Evolutionary conservation across 306 rosid genomes (phyloP).

Genomic region (Hippophae tibetana): DNA sequence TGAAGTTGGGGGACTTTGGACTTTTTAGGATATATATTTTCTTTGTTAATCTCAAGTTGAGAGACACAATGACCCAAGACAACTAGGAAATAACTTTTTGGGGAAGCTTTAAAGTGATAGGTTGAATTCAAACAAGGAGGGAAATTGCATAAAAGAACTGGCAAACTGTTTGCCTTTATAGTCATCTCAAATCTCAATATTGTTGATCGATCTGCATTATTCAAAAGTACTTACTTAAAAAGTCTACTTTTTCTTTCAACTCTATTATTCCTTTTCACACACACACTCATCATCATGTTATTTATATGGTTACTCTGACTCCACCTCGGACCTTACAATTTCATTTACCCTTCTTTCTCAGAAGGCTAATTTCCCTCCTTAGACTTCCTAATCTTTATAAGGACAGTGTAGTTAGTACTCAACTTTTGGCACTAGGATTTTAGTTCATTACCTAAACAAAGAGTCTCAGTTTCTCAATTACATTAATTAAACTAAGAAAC

Average conservation of each 20-base stretch:
- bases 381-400: no score
- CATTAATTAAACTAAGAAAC: no score
- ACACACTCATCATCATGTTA: not conserved
- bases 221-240: conserved; percentile 8
- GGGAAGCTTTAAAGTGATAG: not conserved
- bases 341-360: no score
- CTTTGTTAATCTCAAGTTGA: not conserved
- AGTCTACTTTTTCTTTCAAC: conserved; percentile 4
- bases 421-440: no score
- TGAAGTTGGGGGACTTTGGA: no score
- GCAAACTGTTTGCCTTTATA: conserved; percentile 15
- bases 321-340: no score
- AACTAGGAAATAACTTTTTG: conserved; percentile 14
- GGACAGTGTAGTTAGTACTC: no score
- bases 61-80: not conserved
- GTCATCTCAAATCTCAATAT: not conserved
- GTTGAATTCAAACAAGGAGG: conserved; percentile 12
- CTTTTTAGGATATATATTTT: no score
- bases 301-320: not conserved
- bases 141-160: not conserved
- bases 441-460: no score
- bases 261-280: not conserved
- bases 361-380: no score
- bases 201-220: not conserved
- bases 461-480: no score